Conservation (phyloP, 345 rosid species). For the Balakata baccata region DNA sequence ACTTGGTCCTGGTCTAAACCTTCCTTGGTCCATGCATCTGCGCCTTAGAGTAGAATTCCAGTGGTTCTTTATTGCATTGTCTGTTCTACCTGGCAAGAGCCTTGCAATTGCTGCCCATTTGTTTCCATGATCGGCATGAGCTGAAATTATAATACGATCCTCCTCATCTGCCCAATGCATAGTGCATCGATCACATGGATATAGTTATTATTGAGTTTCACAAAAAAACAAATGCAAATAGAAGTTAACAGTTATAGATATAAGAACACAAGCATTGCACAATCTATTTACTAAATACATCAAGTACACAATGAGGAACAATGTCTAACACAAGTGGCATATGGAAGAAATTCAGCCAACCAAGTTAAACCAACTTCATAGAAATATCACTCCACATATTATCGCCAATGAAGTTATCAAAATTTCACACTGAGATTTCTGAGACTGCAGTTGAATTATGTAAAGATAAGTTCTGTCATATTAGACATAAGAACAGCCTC, state of each 20-base stretch:
- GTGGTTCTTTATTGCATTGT: conserved; percentile 88
- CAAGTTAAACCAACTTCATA: background rate
- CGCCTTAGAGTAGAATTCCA: conserved; percentile 87
- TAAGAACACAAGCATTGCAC: background rate
- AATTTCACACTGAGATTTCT: background rate
- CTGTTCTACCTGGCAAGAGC: conserved; percentile 77
- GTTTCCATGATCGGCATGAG: conserved; percentile 75
- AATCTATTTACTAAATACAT: background rate
- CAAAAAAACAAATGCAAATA: background rate
- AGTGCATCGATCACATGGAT: conserved; percentile 2
- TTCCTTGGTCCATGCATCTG: conserved; percentile 37
- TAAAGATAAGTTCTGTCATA: background rate
- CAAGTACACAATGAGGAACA: background rate
- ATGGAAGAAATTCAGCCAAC: background rate
- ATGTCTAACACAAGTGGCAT: background rate
- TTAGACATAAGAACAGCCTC: background rate
- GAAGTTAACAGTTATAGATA: background rate
- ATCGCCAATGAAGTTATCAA: background rate
- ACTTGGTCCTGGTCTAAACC: conserved; percentile 18
- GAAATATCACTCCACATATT: background rate
- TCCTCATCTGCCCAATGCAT: conserved; percentile 56
- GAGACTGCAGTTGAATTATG: background rate
- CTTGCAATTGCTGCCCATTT: conserved; percentile 90
- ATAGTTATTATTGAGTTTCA: background rate
- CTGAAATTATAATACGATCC: conserved; percentile 62